Evolutionary conservation across 169 alveolate species (phyloP).

Genomic region (Plasmodium gaboni): DNA sequence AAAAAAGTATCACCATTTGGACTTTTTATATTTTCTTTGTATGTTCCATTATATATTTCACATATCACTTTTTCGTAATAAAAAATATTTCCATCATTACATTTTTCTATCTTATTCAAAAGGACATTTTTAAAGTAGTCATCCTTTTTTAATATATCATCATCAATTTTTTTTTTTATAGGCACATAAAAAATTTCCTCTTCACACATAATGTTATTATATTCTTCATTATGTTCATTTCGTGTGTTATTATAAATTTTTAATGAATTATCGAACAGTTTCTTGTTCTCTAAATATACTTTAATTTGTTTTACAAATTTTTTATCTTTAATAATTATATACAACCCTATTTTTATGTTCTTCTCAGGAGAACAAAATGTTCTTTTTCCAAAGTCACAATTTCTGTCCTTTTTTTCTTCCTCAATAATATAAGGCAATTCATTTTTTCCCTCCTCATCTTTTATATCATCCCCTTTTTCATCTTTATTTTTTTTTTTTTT

Average conservation of each 20-base stretch:
- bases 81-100: constrained; percentile 7
- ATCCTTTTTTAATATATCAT: constrained; percentile 5
- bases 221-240: background rate
- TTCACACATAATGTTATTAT: background rate
- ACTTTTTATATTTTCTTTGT: background rate
- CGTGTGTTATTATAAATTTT: constrained; percentile 13
- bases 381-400: background rate
- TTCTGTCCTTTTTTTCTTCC: background rate
- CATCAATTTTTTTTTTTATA: constrained; percentile 20
- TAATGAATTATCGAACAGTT: constrained; percentile 20
- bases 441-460: no score
- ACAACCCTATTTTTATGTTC: background rate
- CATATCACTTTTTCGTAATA: background rate
- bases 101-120: constrained; percentile 1
- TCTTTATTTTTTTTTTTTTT: no score
- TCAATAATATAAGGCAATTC: background rate
- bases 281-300: constrained; percentile 20
- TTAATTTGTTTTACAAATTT: constrained; percentile 41
- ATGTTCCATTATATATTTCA: no score
- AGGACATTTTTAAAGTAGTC: constrained; percentile 1
- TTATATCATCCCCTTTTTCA: no score
- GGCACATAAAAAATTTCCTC: constrained; percentile 16
- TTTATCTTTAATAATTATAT: constrained; percentile 32
- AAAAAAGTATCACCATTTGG: background rate
- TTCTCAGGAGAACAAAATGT: background rate